phyloP scores from a whole-genome alignment of 352 stramenopile genomes.

The Globisporangium paddicum region DNA sequence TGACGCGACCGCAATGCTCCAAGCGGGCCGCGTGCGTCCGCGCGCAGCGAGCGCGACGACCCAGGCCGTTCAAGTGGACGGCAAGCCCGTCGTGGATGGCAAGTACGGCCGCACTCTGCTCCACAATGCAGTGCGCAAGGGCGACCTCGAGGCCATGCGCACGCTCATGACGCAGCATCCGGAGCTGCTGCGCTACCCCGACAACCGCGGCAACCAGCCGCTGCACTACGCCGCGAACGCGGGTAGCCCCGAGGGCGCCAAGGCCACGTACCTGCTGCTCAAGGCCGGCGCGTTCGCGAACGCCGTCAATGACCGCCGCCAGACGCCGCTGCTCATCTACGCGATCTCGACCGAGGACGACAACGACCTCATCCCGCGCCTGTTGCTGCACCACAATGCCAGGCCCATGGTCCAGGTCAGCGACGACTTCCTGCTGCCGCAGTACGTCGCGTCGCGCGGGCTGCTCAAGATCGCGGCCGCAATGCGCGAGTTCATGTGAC shows the following conservation, averaged over 20 bases:
- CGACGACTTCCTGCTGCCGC: slow-evolving; percentile 38
- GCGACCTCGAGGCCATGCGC: slow-evolving; percentile 33
- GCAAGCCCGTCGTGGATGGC: slow-evolving; percentile 13
- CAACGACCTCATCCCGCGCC: slow-evolving; percentile 36
- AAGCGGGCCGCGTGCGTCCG: not conserved
- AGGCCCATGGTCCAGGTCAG: slow-evolving; percentile 41
- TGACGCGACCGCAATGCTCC: not conserved
- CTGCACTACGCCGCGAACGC: slow-evolving; percentile 52
- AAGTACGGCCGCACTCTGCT: slow-evolving; percentile 46
- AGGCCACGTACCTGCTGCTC: slow-evolving; percentile 44
- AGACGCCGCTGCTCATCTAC: slow-evolving; percentile 50
- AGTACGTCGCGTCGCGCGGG: slow-evolving; percentile 32
- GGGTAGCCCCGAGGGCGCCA: slow-evolving; percentile 21
- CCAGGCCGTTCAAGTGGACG: not conserved
- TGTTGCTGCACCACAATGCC: slow-evolving; percentile 50
- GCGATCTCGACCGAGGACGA: slow-evolving; percentile 51
- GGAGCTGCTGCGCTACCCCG: slow-evolving; percentile 26
- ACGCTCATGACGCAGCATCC: slow-evolving; percentile 28
- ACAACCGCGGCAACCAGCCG: slow-evolving; percentile 55
- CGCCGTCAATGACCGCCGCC: slow-evolving; percentile 39
- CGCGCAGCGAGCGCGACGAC: slow-evolving; percentile 1
- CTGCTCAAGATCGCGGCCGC: slow-evolving; percentile 42
- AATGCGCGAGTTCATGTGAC: slow-evolving; percentile 48
- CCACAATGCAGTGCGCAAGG: slow-evolving; percentile 48
- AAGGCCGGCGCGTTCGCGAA: slow-evolving; percentile 47